These are phyloP conservation scores for Solanum chiquidenum DNA, from an alignment of 257 asterid species.

Conservation along the genomic window DNA sequence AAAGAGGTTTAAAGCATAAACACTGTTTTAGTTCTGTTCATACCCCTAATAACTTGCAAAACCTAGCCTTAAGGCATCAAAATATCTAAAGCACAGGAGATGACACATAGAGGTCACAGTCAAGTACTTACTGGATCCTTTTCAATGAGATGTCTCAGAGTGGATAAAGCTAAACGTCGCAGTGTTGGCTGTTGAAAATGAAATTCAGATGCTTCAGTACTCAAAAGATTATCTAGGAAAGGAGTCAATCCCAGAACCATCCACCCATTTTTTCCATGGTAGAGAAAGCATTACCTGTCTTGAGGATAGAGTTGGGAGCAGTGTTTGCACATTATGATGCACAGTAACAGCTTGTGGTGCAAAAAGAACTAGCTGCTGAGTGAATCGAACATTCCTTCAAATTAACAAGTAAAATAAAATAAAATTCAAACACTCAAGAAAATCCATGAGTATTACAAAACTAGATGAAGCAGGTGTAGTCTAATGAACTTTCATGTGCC, in stretches of 20 bases:
- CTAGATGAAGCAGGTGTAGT: not conserved
- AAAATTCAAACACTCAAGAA: not conserved
- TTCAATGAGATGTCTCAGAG: slow-evolving; percentile 94
- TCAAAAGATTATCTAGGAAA: not conserved
- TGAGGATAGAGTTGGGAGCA: slow-evolving; percentile 88
- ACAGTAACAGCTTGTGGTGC: slow-evolving; percentile 97
- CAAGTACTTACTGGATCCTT: slow-evolving; percentile 86
- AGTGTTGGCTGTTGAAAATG: slow-evolving; percentile 68
- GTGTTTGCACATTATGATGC: slow-evolving; percentile 84
- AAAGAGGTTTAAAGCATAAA: not conserved
- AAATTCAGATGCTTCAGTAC: slow-evolving; percentile 15
- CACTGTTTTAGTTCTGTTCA: not conserved
- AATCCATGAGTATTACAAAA: not conserved
- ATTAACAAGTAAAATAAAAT: slow-evolving; percentile 7
- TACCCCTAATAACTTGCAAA: not conserved
- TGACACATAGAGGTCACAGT: not conserved
- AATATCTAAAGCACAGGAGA: slow-evolving; percentile 2
- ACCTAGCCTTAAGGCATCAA: not conserved
- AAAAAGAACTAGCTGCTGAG: slow-evolving; percentile 95
- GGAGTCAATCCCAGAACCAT: not conserved
- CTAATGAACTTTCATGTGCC: not conserved
- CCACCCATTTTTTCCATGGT: not conserved
- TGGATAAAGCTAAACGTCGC: slow-evolving; percentile 85
- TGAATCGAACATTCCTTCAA: slow-evolving; percentile 82
- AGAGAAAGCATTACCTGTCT: slow-evolving; percentile 57